These are phyloP conservation scores for Metschnikowia orientalis DNA, from an alignment of 805 yeast species.

Conservation along the genomic window DNA sequence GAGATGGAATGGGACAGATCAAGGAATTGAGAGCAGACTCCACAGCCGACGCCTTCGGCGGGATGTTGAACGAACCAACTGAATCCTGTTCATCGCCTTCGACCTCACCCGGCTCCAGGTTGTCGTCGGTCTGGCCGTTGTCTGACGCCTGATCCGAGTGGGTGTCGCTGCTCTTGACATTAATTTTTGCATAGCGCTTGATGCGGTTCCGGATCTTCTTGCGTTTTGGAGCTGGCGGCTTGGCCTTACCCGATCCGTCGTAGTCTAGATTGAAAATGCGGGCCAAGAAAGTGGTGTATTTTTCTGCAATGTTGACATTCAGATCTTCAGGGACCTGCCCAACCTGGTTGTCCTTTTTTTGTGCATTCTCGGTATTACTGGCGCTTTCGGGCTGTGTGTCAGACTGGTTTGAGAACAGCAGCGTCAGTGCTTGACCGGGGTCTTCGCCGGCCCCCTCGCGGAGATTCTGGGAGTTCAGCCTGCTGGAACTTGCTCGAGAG, in stretches of 20 bases:
- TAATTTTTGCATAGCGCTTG: slow-evolving; percentile 15
- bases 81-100: slow-evolving; percentile 6
- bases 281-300: slow-evolving; percentile 14
- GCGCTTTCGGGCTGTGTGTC: too few relatives aligned
- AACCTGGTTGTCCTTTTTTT: slow-evolving; percentile 19
- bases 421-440: too few relatives aligned
- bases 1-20: slow-evolving; percentile 38
- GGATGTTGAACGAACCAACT: slow-evolving; percentile 32
- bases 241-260: slow-evolving; percentile 4
- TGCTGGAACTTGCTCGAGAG: neutral
- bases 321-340: slow-evolving; percentile 32
- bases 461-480: too few relatives aligned
- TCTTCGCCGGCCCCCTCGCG: too few relatives aligned
- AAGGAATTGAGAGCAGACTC: slow-evolving; percentile 40
- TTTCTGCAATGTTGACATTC: slow-evolving; percentile 10
- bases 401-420: too few relatives aligned
- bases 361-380: too few relatives aligned
- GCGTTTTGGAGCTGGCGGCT: slow-evolving; percentile 11
- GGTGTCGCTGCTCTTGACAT: slow-evolving; percentile 19
- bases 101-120: slow-evolving; percentile 1
- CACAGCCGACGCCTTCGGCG: slow-evolving; percentile 41
- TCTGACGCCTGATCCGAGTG: neutral
- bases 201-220: slow-evolving; percentile 7
- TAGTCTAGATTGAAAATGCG: slow-evolving; percentile 13
- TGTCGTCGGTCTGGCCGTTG: slow-evolving; percentile 1